Base-by-base conservation (phyloP, 306 rosid species). In the Malus fusca region DNA sequence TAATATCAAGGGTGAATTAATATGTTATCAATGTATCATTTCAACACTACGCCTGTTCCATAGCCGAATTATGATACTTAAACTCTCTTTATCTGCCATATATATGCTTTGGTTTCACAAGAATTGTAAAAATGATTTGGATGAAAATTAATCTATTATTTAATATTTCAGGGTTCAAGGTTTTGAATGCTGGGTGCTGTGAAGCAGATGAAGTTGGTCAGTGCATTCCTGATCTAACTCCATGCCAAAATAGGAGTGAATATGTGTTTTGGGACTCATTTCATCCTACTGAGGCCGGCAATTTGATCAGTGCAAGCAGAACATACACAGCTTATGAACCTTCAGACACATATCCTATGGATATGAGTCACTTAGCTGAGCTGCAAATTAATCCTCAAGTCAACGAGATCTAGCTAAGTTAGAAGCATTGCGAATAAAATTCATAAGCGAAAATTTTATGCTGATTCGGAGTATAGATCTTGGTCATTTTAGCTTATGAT, bases 201-300 rank as follows among this genome's bases (percentile, higher is more conserved):
- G 9, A 30, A 22, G 31, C 52, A 2, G 75, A 56, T 35, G 3
- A 6, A 10, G 9, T 22, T 48, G 92, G 90, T 28, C 75, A 7
- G 74, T 88, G 93, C 59, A 3, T 8, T 26, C 68, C 79, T 10
- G 21, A 69, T 52, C 4, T 19, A 63, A 72, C 9, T 30, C 81
- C 85, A 22, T 88, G 93, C 82, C 1, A 46, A 65, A 79, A 87
- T 28, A 88, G 93, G 81, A 75, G 3, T 3, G 83, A 71, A 1
- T 79, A 87, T 35, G 43, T 72, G 46, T 87, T 84, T 64, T 87
- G 86, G 87, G 90, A 88, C 63, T 59, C 40, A 2, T 71, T 48
- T 5, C 93, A 86, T 66, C 73, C 85, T 11, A 73, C 86, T 0
- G 86, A 84, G 22, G 81, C 79, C 22, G 68, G 23, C 13, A 87